Percentiles rank a stretch among this genome's conserved stretches.
These are phyloP conservation scores for Taxawa tesnikishii DNA, from an alignment of 2,329 filamentous ascomycete genomes.

Conservation along the genomic window DNA sequence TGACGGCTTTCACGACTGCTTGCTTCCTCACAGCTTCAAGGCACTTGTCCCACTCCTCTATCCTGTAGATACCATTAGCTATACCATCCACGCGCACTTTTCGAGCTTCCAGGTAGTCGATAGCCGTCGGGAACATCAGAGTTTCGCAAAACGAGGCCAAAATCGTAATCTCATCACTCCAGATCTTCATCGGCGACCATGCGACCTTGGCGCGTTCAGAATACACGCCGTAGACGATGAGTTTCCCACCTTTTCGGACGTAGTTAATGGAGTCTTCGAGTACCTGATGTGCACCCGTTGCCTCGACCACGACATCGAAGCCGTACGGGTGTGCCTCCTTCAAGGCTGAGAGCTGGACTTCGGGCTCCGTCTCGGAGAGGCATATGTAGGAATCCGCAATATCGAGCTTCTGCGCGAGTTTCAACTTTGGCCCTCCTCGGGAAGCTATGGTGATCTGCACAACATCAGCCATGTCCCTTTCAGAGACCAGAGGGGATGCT, in stretches of 20 bases:
- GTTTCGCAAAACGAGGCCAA: constrained; percentile 63
- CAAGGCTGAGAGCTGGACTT: constrained; percentile 48
- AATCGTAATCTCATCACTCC: constrained; percentile 56
- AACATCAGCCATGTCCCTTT: neutral
- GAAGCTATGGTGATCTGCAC: constrained; percentile 11
- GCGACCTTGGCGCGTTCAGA: constrained; percentile 47
- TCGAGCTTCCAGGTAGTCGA: constrained; percentile 38
- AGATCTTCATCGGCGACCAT: constrained; percentile 63
- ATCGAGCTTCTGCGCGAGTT: constrained; percentile 43
- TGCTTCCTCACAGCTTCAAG: constrained; percentile 61
- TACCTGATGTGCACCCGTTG: constrained; percentile 56
- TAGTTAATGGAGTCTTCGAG: constrained; percentile 61
- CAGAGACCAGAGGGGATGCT: constrained; percentile 31
- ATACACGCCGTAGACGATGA: constrained; percentile 64
- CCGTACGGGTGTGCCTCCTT: constrained; percentile 56
- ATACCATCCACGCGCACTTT: constrained; percentile 55
- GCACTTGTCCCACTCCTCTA: constrained; percentile 62
- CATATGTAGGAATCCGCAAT: constrained; percentile 36
- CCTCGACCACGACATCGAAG: constrained; percentile 62
- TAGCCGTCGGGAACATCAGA: constrained; percentile 22
- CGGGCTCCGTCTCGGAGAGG: constrained; percentile 37
- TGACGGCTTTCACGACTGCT: constrained; percentile 61
- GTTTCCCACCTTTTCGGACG: constrained; percentile 56
- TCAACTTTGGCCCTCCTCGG: constrained; percentile 50
- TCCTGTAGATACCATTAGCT: constrained; percentile 59